Conservation (phyloP, 441 rosid genomes). For the Hura crepitans region DNA sequence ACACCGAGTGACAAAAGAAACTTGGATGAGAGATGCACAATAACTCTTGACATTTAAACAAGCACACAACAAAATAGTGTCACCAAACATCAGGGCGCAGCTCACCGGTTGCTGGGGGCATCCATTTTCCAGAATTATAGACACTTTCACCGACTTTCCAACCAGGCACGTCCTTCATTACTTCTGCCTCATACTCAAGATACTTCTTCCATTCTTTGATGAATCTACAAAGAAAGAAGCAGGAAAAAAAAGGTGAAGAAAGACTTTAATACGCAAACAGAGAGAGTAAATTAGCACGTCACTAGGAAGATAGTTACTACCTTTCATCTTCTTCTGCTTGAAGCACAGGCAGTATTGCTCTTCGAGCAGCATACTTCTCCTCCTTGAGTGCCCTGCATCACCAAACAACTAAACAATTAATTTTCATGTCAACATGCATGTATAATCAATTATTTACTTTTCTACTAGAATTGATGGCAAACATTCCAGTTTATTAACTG, state of each 20-base stretch:
- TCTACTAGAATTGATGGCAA: not conserved
- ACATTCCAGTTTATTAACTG: not conserved
- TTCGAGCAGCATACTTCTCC: conserved; percentile 86
- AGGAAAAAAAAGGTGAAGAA: not conserved
- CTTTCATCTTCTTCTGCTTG: conserved; percentile 99
- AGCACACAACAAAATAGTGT: conserved; percentile 18
- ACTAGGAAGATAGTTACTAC: conserved; percentile 27
- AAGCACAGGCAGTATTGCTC: conserved; percentile 76
- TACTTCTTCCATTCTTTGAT: conserved; percentile 94
- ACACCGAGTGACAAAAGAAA: conserved; percentile 16
- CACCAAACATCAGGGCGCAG: conserved; percentile 98
- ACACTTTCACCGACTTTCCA: conserved; percentile 97
- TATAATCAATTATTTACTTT: not conserved
- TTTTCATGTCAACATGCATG: not conserved
- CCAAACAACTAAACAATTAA: conserved; percentile 5
- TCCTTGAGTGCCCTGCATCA: conserved; percentile 77
- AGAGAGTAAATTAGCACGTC: not conserved
- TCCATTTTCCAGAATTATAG: conserved; percentile 91
- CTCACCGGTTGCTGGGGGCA: conserved; percentile 95
- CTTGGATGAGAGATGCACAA: conserved; percentile 18
- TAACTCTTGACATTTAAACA: conserved; percentile 13
- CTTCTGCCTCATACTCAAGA: conserved; percentile 93
- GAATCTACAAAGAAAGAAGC: conserved; percentile 41
- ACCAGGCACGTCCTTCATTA: conserved; percentile 96
- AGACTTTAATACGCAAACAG: not conserved